Conservation (phyloP, 306 rosid genomes). For the Castanospermum australe region DNA sequence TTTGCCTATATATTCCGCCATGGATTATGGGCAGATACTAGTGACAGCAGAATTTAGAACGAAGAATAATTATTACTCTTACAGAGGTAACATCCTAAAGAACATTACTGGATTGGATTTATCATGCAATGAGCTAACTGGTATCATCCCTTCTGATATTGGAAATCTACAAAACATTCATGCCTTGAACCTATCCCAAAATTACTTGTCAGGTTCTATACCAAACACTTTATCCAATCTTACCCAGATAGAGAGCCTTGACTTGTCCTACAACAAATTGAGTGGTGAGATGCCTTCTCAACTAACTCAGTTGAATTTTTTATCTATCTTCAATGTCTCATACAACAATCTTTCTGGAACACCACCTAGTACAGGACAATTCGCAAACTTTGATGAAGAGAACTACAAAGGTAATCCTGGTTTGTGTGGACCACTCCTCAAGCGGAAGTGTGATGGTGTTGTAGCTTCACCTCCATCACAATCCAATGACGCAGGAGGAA, state of each 20-base stretch:
- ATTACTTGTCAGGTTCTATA: neutral
- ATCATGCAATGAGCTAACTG: neutral
- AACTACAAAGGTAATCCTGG: neutral
- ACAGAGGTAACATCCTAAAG: neutral
- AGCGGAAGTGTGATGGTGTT: neutral
- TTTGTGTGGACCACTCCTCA: neutral
- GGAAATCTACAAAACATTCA: neutral
- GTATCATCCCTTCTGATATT: neutral
- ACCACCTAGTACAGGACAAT: neutral
- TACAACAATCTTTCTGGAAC: conserved; percentile 20
- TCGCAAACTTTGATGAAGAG: neutral
- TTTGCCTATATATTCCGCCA: no score
- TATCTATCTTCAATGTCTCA: neutral
- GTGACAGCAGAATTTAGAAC: neutral
- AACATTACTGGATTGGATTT: conserved; percentile 1
- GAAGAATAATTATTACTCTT: neutral
- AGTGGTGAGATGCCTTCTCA: conserved; percentile 13
- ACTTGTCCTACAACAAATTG: neutral
- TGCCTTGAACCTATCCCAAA: neutral
- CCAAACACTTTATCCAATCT: conserved; percentile 7
- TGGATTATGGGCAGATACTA: no score
- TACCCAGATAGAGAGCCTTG: conserved; percentile 1
- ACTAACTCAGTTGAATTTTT: neutral
- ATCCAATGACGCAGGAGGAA: neutral
- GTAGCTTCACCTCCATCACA: neutral